Percentiles rank a stretch among this genome's conserved stretches.
Evolutionary conservation across 306 rosid genomes (phyloP).

Genomic region (Trifolium fragiferum): DNA sequence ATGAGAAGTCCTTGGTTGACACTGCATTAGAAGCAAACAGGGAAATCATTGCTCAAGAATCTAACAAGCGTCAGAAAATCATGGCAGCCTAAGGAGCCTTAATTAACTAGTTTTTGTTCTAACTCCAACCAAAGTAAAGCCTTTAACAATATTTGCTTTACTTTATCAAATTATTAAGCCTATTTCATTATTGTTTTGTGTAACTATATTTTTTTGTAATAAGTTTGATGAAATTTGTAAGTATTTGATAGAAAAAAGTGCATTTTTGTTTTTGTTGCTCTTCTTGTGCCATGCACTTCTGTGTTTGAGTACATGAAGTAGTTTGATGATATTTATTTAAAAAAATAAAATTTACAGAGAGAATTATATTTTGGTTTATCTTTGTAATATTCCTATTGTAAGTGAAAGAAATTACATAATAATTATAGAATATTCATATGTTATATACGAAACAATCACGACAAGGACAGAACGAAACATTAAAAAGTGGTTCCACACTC

Average conservation of each 20-base stretch:
- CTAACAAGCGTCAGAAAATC: constrained; percentile 42
- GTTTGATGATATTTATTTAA: background rate
- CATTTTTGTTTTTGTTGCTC: background rate
- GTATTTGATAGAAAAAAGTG: background rate
- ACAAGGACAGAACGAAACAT: constrained; percentile 24
- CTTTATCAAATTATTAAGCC: background rate
- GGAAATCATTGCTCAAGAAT: constrained; percentile 45
- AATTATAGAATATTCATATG: constrained; percentile 12
- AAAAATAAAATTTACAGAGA: background rate
- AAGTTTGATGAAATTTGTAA: background rate
- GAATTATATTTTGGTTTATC: background rate
- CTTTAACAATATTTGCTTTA: constrained; percentile 9
- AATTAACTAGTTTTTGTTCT: constrained; percentile 13
- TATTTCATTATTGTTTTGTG: constrained; percentile 8
- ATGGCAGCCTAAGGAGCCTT: constrained; percentile 40
- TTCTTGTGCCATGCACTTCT: background rate
- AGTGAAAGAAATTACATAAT: constrained; percentile 21
- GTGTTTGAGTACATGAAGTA: background rate
- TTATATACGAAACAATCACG: constrained; percentile 32
- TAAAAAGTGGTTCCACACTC: constrained; percentile 24
- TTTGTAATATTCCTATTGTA: background rate
- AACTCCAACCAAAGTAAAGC: constrained; percentile 14
- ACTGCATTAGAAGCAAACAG: constrained; percentile 35
- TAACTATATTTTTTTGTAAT: background rate
- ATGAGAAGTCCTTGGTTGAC: constrained; percentile 16